A percentile compares a stretch with the other conserved stretches of the same genome.
phyloP scores from a whole-genome alignment of 169 alveolate genomes.

The Plasmodium yoelii region DNA sequence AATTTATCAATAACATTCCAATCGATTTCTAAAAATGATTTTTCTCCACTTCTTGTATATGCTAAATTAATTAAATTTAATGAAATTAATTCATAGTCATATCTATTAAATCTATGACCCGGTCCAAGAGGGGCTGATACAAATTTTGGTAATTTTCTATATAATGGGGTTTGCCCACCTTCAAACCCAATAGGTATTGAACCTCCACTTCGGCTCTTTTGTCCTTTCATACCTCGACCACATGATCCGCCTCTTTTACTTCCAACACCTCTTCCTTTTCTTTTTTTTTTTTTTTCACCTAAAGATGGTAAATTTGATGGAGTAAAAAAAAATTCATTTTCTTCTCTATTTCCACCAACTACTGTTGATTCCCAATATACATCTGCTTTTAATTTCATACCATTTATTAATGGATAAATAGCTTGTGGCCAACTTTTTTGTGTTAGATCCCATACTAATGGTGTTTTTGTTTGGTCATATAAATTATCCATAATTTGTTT shows the following conservation, averaged over 20 bases:
- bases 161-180: conserved; percentile 87
- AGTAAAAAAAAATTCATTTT: conserved; percentile 79
- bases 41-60: conserved; percentile 75
- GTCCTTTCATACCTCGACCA: conserved; percentile 86
- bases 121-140: conserved; percentile 86
- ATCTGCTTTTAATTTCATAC: conserved; percentile 79
- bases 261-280: conserved; percentile 88
- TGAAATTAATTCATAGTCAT: conserved; percentile 82
- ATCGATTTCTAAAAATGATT: conserved; percentile 81
- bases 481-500: conserved; percentile 51
- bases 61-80: conserved; percentile 79
- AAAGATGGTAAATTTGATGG: conserved; percentile 80
- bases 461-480: conserved; percentile 78
- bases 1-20: conserved; percentile 84
- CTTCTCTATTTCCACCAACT: conserved; percentile 82
- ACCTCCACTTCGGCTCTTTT: conserved; percentile 86
- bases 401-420: conserved; percentile 76
- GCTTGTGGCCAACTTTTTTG: conserved; percentile 81
- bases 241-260: conserved; percentile 86
- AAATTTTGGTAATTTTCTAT: conserved; percentile 85
- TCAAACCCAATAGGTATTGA: conserved; percentile 81
- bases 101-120: conserved; percentile 80
- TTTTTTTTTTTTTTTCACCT: conserved; percentile 81
- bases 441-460: conserved; percentile 84
- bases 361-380: conserved; percentile 84